Percentiles rank a stretch among this genome's conserved stretches.
Conservation (phyloP, 2,329 filamentous ascomycete species). For the Aspergillus sp. region DNA sequence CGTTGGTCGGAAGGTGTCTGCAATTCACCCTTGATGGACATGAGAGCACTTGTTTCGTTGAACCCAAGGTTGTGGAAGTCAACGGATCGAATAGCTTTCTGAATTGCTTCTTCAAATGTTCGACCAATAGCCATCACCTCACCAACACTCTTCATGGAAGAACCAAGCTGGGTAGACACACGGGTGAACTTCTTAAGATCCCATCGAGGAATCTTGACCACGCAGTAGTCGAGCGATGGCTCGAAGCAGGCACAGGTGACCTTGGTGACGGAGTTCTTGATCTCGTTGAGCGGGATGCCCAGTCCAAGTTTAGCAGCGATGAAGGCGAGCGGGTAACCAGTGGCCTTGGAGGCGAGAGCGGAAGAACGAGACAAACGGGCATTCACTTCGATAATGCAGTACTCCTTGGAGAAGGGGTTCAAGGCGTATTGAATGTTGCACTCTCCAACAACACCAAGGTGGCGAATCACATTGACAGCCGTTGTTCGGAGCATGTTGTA, state of each 20-base stretch:
- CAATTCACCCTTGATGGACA: conserved; percentile 94
- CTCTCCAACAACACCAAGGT: conserved; percentile 95
- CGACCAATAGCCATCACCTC: conserved; percentile 98
- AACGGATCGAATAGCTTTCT: conserved; percentile 94
- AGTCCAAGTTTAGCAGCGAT: conserved; percentile 96
- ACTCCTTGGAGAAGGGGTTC: conserved; percentile 92
- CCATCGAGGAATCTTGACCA: conserved; percentile 99
- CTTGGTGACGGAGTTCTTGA: conserved; percentile 94
- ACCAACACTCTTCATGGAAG: conserved; percentile 99
- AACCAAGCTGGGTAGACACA: conserved; percentile 92
- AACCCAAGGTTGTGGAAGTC: conserved; percentile 96
- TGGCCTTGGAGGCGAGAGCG: conserved; percentile 93
- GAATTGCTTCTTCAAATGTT: conserved; percentile 97
- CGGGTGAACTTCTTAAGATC: conserved; percentile 98
- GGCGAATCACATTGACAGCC: conserved; percentile 94
- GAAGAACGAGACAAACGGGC: conserved; percentile 94
- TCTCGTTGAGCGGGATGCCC: conserved; percentile 92
- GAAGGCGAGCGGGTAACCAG: conserved; percentile 93
- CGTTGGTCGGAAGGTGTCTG: conserved; percentile 98
- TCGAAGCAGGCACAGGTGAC: conserved; percentile 97
- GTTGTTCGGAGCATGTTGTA: conserved; percentile 99
- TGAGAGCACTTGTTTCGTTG: conserved; percentile 85
- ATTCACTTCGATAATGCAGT: conserved; percentile 99
- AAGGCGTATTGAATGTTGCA: conserved; percentile 99
- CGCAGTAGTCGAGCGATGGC: conserved; percentile 95